Conservation (phyloP, 2,329 filamentous ascomycete genomes). For the Aspergillus terreus region DNA sequence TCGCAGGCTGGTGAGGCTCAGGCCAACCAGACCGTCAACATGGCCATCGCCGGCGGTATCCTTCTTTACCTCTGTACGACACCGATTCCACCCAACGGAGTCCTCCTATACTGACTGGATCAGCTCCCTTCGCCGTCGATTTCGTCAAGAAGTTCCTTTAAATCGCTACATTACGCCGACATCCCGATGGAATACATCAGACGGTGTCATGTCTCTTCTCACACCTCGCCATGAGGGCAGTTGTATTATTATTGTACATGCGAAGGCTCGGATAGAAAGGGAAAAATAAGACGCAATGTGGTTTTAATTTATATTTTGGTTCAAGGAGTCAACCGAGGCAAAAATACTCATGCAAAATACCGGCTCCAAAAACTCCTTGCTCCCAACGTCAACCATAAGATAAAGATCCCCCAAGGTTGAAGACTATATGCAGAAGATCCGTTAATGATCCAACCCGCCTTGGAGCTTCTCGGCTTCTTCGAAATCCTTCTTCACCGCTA, state of each 20-base stretch:
- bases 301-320: constrained; percentile 1
- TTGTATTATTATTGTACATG: constrained; percentile 37
- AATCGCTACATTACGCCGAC: constrained; percentile 8
- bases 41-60: constrained; percentile 51
- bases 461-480: constrained; percentile 49
- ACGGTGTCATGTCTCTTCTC: constrained; percentile 3
- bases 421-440: background rate
- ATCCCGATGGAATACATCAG: background rate
- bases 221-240: constrained; percentile 14
- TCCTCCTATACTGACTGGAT: background rate
- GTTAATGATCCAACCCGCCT: constrained; percentile 17
- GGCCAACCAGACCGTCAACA: constrained; percentile 52
- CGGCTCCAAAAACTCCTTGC: constrained; percentile 12
- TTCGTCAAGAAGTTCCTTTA: constrained; percentile 47
- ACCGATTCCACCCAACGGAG: background rate
- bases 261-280: constrained; percentile 19
- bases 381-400: constrained; percentile 7
- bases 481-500: constrained; percentile 57
- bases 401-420: constrained; percentile 4
- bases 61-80: constrained; percentile 61
- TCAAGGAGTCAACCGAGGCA: constrained; percentile 1
- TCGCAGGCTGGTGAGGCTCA: constrained; percentile 49
- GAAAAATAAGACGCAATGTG: constrained; percentile 13
- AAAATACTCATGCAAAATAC: constrained; percentile 1
- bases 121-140: constrained; percentile 49